Base-by-base conservation (phyloP, 192 early-diverging fungal species). In the Backusella tarrabulga region DNA sequence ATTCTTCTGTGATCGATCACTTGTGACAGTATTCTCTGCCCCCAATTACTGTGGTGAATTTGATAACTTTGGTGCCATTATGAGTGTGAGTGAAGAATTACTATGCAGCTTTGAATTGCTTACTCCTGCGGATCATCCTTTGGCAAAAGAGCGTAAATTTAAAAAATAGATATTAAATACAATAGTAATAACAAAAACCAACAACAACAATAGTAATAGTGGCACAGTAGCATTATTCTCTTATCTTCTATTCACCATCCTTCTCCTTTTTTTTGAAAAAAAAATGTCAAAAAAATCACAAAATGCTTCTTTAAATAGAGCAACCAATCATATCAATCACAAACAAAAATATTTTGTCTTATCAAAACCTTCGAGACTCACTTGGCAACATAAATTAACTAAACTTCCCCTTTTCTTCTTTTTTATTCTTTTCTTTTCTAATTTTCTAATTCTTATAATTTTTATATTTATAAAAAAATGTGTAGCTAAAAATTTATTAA, bases 1-100 rank as follows among this genome's bases (percentile, higher is more conserved):
- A 83, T 99, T 99, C 83, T 99, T 99, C 87, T 95, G 94, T 60
- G 96, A 98, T 82, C 89, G 97, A 41, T 93, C 96, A 71, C 83
- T 99, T 35, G 66, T 98, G 34, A 98, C 97, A 7, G 83, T 98
- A 77, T 98, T 98, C 78, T 95, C 93, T 23, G 96, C 95, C 14
- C 96, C 96, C 8, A 97, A 97, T 80, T 97, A 97, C 76, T 97
- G 96, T 80, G 95, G 96, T 34, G 93, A 94, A 79, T 95, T 95
- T 81, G 93, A 95, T 78, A 95, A 95, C 76, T 90, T 91, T 40
- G 94, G 94, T 34, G 93, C 94, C 1, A 93, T 95, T 86, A 95
- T 95, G 94, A 93, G 92, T 26, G 93, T 95, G 12, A 91, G 93
- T 73, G 92, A 95, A 40, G 91, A 91, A 26, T 79, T 95, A 63